A percentile compares a stretch with the other conserved stretches of the same genome.
These are phyloP conservation scores for Ilyonectria mors-panacis DNA, from an alignment of 2,329 filamentous ascomycete genomes.

Conservation along the genomic window DNA sequence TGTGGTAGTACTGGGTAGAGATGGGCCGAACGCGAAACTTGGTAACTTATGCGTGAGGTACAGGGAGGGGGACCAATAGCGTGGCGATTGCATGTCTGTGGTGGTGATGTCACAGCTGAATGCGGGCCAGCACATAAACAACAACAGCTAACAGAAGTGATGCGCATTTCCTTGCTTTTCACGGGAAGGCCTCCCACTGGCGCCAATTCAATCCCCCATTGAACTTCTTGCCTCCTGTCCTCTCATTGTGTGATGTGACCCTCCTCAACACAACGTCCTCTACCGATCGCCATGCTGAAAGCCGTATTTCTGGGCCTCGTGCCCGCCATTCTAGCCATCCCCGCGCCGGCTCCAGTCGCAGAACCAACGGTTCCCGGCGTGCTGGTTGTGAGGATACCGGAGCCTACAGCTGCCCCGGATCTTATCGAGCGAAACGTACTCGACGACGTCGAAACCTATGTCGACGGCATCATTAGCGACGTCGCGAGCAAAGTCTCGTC, in stretches of 20 bases:
- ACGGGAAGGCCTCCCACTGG: neutral
- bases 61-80: slow-evolving; percentile 8
- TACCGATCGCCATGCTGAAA: slow-evolving; percentile 35
- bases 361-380: slow-evolving; percentile 39
- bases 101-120: slow-evolving; percentile 26
- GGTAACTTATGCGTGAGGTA: neutral
- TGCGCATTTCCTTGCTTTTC: slow-evolving; percentile 18
- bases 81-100: slow-evolving; percentile 2
- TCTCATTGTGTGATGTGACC: neutral
- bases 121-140: slow-evolving; percentile 21
- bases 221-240: neutral
- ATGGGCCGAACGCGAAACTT: neutral
- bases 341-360: slow-evolving; percentile 40
- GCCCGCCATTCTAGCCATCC: slow-evolving; percentile 42
- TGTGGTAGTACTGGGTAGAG: neutral
- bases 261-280: neutral
- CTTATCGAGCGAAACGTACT: slow-evolving; percentile 53
- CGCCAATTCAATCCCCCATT: neutral
- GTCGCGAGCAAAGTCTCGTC: slow-evolving; percentile 71
- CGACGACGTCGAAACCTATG: slow-evolving; percentile 64
- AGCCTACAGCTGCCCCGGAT: slow-evolving; percentile 43
- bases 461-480: slow-evolving; percentile 63
- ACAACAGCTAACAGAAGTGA: slow-evolving; percentile 14
- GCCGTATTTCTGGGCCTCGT: slow-evolving; percentile 41
- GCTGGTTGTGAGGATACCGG: slow-evolving; percentile 37